Base-by-base conservation (phyloP, 352 stramenopile species). In the Pythium phragmiticola region DNA sequence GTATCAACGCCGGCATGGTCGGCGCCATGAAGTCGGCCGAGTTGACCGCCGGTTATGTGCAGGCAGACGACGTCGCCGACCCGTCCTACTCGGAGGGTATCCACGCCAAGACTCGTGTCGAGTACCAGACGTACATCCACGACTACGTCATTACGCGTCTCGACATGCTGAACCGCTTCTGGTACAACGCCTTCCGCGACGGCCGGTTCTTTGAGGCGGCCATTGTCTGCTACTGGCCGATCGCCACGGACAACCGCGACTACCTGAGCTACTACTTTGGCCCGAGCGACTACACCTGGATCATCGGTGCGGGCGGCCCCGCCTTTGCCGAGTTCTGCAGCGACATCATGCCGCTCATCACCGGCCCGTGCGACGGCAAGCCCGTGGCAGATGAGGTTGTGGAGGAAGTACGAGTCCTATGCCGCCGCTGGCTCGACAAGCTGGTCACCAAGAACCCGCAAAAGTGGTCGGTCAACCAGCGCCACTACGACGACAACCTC, bases 111-210 rank as follows among this genome's bases (percentile, higher is more conserved):
- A 53, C 42, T 1, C 41, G 55, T 6, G 19, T 12, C 39, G 37
- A 60, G 53, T 60, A 60, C 53, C 37, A 49, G 23, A 8, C 21
- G 26, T 60, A 60, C 37, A 50, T 60, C 39, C 53, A 60, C 37
- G 37, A 60, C 37, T 50, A 50, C 39, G 37, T 60, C 7, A 14
- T 61, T 6, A 41, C 55, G 12, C 26, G 55, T 2, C 55, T 61
- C 11, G 17, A 53, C 34, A 45, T 61, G 30, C 30, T 53, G 26
- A 61, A 61, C 42, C 23, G 30, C 16, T 45, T 61, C 26, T 53
- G 42, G 41, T 61, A 61, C 55, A 61, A 61, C 55, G 43, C 41
- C 55, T 61, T 61, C 30, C 55, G 55, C 55, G 55, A 61, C 43
- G 16, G 41, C 2, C 55, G 41, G 5, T 14, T 61, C 0, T 53